These are phyloP conservation scores for Paraphoma chrysanthemicola DNA, from an alignment of 2,329 filamentous ascomycete genomes.

Conservation along the genomic window DNA sequence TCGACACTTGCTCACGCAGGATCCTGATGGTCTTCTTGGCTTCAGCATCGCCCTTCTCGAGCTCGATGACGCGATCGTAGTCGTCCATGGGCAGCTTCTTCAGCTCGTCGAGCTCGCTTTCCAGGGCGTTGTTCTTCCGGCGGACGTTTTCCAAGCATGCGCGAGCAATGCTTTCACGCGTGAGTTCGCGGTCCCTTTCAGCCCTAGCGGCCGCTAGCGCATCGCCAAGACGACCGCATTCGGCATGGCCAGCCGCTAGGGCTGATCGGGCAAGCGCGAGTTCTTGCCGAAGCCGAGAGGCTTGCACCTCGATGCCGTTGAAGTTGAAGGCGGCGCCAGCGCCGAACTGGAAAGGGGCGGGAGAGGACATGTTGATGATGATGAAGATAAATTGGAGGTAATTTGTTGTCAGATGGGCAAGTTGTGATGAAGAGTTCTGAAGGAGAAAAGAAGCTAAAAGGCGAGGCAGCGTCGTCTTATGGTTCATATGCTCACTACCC, in stretches of 20 bases:
- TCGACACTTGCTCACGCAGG: neutral
- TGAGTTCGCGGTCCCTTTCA: neutral
- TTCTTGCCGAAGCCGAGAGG: too few species aligned
- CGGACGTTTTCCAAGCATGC: neutral
- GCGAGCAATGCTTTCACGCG: neutral
- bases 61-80: neutral
- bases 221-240: too few species aligned
- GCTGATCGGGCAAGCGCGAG: too few species aligned
- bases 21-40: neutral
- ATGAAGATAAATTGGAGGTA: too few species aligned
- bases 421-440: neutral
- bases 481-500: neutral
- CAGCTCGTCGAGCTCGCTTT: neutral
- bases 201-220: too few species aligned
- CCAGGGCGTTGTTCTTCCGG: neutral
- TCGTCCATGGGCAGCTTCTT: neutral
- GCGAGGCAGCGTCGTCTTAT: neutral
- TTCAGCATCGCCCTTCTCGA: neutral
- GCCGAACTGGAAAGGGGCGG: neutral
- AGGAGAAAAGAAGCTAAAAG: neutral
- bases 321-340: neutral
- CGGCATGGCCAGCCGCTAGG: too few species aligned
- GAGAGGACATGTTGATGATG: neutral
- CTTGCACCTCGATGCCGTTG: neutral
- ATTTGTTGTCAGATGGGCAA: too few species aligned